A percentile compares a stretch with the other conserved stretches of the same genome.
These are phyloP conservation scores for Jasminum sambac DNA, from an alignment of 257 asterid species.

Conservation along the genomic window DNA sequence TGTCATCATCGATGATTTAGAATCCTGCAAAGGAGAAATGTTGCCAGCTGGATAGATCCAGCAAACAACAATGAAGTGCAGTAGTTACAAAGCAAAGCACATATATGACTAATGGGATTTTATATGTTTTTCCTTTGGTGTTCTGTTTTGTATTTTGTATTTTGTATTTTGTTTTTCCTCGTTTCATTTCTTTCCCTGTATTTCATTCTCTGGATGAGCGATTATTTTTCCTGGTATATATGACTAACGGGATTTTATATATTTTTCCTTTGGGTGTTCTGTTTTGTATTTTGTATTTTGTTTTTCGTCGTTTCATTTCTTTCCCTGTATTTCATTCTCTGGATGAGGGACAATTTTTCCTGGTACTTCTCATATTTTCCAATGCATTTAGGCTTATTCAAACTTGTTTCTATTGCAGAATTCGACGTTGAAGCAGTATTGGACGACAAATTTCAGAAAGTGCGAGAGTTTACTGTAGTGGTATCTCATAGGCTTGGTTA, in stretches of 20 bases:
- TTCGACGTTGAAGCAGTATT: conserved; percentile 23
- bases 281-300: not conserved
- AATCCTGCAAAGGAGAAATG: not conserved
- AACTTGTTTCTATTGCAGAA: conserved; percentile 25
- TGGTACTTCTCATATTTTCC: not conserved
- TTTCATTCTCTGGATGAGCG: not conserved
- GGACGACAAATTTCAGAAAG: not conserved
- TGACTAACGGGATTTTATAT: not conserved
- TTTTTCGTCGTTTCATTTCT: not conserved
- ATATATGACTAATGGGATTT: not conserved
- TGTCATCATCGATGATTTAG: not conserved
- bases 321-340: not conserved
- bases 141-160: not conserved
- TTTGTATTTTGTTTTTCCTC: too few relatives aligned
- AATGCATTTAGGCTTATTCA: not conserved
- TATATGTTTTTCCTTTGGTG: not conserved
- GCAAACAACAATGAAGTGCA: not conserved
- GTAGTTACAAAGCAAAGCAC: not conserved
- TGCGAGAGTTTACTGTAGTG: not conserved
- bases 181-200: too few relatives aligned
- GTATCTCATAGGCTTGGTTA: conserved; percentile 28
- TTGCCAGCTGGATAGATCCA: not conserved
- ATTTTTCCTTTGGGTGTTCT: not conserved
- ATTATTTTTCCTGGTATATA: not conserved
- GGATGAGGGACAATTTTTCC: not conserved